These are phyloP conservation scores for Geranium incanum DNA, from an alignment of 441 rosid genomes.

Conservation along the genomic window DNA sequence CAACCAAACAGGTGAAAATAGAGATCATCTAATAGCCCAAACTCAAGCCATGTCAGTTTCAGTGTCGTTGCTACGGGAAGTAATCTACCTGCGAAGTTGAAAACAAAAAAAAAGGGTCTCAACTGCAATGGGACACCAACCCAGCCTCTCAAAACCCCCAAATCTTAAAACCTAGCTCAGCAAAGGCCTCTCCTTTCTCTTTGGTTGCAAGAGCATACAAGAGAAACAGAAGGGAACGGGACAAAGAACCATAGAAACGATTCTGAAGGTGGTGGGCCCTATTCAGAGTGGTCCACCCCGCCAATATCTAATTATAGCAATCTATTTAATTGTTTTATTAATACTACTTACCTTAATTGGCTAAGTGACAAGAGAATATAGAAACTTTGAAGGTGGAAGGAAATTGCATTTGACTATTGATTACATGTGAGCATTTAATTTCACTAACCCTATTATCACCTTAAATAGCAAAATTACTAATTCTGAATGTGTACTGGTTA, in stretches of 20 bases:
- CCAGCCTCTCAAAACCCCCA: too few species aligned
- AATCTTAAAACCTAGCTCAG: too few species aligned
- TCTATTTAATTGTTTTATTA: background rate
- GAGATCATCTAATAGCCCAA: background rate
- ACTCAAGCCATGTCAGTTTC: background rate
- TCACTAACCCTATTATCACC: too few species aligned
- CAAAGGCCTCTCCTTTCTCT: too few species aligned
- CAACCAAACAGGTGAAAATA: background rate
- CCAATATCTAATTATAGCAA: background rate
- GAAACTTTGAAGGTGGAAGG: background rate
- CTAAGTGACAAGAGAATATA: background rate
- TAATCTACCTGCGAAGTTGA: background rate
- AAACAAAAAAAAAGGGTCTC: background rate
- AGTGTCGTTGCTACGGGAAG: background rate
- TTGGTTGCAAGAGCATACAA: too few species aligned
- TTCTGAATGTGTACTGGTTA: too few species aligned
- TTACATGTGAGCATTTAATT: too few species aligned
- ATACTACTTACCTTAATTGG: background rate
- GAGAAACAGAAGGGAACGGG: background rate
- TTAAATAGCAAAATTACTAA: too few species aligned
- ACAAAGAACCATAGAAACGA: background rate
- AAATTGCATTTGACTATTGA: background rate
- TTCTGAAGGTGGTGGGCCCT: background rate
- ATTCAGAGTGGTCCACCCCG: background rate
- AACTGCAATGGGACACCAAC: background rate